Conservation (phyloP, 108 stramenopile genomes). For the Discostella pseudostelligera region DNA sequence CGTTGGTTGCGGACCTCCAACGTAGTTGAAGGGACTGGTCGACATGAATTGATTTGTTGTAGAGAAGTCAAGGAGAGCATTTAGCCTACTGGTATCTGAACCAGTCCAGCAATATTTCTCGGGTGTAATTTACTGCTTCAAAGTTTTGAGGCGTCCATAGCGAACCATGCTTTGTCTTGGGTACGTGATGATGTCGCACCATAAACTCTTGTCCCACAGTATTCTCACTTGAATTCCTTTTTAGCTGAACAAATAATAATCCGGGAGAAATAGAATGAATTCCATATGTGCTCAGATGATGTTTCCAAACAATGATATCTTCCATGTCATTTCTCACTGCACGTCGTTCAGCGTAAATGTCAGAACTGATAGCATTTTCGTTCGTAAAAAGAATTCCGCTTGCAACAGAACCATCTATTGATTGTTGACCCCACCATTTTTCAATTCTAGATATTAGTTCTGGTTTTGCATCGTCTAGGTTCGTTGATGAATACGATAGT, state of each 20-base stretch:
- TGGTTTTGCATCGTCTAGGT: background rate
- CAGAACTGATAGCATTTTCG: conserved; percentile 48
- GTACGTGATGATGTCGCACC: conserved; percentile 46
- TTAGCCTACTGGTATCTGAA: too few relatives aligned
- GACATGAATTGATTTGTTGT: too few relatives aligned
- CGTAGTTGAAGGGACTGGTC: too few relatives aligned
- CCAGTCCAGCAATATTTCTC: conserved; percentile 10
- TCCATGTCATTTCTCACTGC: conserved; percentile 44
- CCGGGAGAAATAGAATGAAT: conserved; percentile 69
- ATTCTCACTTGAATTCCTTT: background rate
- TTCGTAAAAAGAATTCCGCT: conserved; percentile 67
- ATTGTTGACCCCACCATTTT: conserved; percentile 16
- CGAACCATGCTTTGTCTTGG: conserved; percentile 56
- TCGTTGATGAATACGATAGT: background rate
- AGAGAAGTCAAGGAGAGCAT: too few relatives aligned
- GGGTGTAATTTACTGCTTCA: conserved; percentile 48
- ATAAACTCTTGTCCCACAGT: background rate
- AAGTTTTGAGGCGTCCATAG: conserved; percentile 82
- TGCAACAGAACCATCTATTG: too few relatives aligned
- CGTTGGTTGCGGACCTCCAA: conserved; percentile 20
- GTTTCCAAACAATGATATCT: conserved; percentile 50
- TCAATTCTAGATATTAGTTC: conserved; percentile 14
- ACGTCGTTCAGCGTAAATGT: conserved; percentile 58
- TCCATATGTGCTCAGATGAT: conserved; percentile 39
- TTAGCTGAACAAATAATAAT: conserved; percentile 49